Evolutionary conservation across 805 yeast genomes (phyloP), one percentile per base, ranked within the genome.

Genomic region (Candida khao-thaluensis): DNA sequence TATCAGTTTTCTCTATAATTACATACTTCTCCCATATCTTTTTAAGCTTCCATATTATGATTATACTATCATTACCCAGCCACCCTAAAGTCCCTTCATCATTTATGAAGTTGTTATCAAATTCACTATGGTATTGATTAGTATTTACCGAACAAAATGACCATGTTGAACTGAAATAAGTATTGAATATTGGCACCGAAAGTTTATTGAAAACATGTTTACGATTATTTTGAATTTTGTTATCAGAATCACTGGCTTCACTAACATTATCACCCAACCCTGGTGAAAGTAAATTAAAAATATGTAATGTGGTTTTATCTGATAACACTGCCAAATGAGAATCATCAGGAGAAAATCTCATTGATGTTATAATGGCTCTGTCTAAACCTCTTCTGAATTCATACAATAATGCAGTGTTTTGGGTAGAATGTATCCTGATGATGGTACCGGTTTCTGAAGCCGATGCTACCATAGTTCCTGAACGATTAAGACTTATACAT

Each of bases 331-430:
- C 96, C 35, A 93, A 67, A 51, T 79, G 77, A 8, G 79, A 60
- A 33, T 88, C 90, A 48, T 79, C 74, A 7, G 85, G 89, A 4
- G 91, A 82, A 57, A 91, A 89, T 38, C 80, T 80, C 82, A 93
- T 81, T 6, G 93, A 82, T 28, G 84, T 85, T 6, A 93, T 76
- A 12, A 72, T 69, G 1, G 96, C 97, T 37, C 81, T 74, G 59
- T 93, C 98, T 15, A 90, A 57, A 0, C 99, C 99, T 36, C 99
- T 71, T 50, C 98, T 71, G 53, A 90, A 90, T 57, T 88, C 96
- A 53, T 75, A 82, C n/a, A 87, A 52, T 36, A 87, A 64, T 1
- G 83, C 72, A 18, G 95, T 83, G 23, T 76, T 79, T 36, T 71
- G 69, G 1, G 88, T 76, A 4, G 87, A 80, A 54, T 82, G 88